Conservation (phyloP, 768 basidiomycete species). For the Pholiota conissans region DNA sequence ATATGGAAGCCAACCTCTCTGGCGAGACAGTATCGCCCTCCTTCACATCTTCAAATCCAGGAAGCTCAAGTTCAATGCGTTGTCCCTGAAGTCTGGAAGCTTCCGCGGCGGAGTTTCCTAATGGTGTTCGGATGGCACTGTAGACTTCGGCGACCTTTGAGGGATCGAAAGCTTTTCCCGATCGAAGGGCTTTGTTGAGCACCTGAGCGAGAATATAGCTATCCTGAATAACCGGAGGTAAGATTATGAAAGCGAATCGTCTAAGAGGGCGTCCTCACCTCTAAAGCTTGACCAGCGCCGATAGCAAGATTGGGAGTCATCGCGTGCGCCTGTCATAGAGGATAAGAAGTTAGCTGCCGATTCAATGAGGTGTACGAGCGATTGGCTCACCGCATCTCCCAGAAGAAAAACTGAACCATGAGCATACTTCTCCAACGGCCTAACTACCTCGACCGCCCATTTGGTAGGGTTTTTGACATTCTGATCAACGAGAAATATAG, state of each 20-base stretch:
- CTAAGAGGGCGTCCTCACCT: slow-evolving; percentile 19
- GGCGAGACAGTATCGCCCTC: slow-evolving; percentile 27
- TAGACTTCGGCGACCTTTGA: slow-evolving; percentile 29
- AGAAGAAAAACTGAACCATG: slow-evolving; percentile 40
- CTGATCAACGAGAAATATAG: slow-evolving; percentile 24
- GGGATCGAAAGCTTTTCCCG: slow-evolving; percentile 8
- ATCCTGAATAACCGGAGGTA: slow-evolving; percentile 33
- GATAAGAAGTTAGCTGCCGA: background rate
- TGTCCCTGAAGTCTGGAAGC: slow-evolving; percentile 22
- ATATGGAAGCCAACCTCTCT: slow-evolving; percentile 18
- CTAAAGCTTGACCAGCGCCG: slow-evolving; percentile 32
- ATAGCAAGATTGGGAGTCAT: slow-evolving; percentile 32
- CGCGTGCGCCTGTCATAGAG: slow-evolving; percentile 24
- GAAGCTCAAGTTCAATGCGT: slow-evolving; percentile 20
- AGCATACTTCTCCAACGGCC: slow-evolving; percentile 37
- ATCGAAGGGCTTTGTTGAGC: slow-evolving; percentile 5
- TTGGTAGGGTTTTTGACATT: slow-evolving; percentile 34
- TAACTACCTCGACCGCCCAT: slow-evolving; percentile 46
- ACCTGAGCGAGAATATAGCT: slow-evolving; percentile 33
- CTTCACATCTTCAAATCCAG: slow-evolving; percentile 25
- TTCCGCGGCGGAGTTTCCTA: slow-evolving; percentile 23
- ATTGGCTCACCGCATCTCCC: slow-evolving; percentile 48
- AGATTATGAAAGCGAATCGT: too few relatives aligned
- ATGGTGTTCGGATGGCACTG: slow-evolving; percentile 24
- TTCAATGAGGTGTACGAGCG: too few relatives aligned